These are phyloP conservation scores for Chaetomidium leptoderma DNA, from an alignment of 495 filamentous ascomycete genomes.

Conservation along the genomic window DNA sequence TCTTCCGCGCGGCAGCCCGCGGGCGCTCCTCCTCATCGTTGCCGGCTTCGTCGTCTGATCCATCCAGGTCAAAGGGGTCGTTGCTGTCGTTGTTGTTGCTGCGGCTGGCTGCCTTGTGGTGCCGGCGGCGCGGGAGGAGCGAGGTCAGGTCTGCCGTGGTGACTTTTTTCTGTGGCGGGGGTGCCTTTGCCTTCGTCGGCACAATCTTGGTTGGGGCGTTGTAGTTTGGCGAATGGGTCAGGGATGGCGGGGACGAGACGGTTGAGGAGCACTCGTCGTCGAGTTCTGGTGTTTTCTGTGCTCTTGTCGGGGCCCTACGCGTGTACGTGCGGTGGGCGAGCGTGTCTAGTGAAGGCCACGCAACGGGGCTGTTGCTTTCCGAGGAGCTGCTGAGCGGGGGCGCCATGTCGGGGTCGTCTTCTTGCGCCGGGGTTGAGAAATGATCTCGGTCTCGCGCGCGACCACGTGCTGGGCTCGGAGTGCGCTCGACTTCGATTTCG, in stretches of 20 bases:
- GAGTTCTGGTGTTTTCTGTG: conserved; percentile 28
- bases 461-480: conserved; percentile 23
- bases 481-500: conserved; percentile 25
- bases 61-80: conserved; percentile 26
- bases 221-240: conserved; percentile 50
- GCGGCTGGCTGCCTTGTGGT: conserved; percentile 6
- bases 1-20: conserved; percentile 21
- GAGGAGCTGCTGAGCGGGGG: conserved; percentile 44
- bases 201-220: conserved; percentile 15
- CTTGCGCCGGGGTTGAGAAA: conserved; percentile 21
- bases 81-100: conserved; percentile 6
- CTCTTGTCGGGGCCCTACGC: conserved; percentile 19
- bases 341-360: conserved; percentile 39
- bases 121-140: conserved; percentile 38
- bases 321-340: conserved; percentile 36
- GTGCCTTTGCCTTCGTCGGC: conserved; percentile 27
- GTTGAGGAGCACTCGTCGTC: conserved; percentile 36
- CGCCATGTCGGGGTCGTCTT: conserved; percentile 42
- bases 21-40: conserved; percentile 38
- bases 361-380: conserved; percentile 30
- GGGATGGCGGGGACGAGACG: conserved; percentile 47
- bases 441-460: conserved; percentile 15
- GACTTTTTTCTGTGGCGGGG: conserved; percentile 28
- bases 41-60: conserved; percentile 24
- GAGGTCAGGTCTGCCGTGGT: conserved; percentile 43